Evolutionary conservation across 768 basidiomycete genomes (phyloP).

Genomic region (Boletus rubescentipes): DNA sequence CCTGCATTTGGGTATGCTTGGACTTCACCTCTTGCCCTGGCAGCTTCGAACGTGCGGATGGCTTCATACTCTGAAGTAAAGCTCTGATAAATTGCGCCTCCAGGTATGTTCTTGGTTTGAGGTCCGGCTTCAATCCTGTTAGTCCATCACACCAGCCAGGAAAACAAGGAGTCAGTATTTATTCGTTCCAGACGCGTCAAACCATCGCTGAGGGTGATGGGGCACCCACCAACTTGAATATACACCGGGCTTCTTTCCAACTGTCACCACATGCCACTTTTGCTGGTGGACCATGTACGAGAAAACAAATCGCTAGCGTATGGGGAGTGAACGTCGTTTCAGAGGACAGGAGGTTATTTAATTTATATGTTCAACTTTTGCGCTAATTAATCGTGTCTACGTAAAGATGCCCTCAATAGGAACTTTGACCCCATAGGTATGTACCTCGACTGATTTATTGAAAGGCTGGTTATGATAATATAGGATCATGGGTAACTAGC

Average conservation of each 20-base stretch:
- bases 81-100: constrained; percentile 42
- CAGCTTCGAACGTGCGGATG: constrained; percentile 27
- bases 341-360: constrained; percentile 25
- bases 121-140: constrained; percentile 48
- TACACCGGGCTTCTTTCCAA: constrained; percentile 30
- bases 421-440: no score
- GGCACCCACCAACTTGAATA: constrained; percentile 28
- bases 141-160: constrained; percentile 5
- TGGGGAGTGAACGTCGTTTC: not conserved
- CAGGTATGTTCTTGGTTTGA: constrained; percentile 43
- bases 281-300: constrained; percentile 16
- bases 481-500: constrained; percentile 8
- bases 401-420: constrained; percentile 9
- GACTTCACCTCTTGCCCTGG: constrained; percentile 30
- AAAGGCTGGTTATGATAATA: not conserved
- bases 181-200: constrained; percentile 18
- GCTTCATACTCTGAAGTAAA: constrained; percentile 47
- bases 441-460: not conserved
- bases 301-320: not conserved
- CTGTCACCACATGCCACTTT: constrained; percentile 31
- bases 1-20: constrained; percentile 8
- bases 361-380: constrained; percentile 23
- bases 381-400: constrained; percentile 10
- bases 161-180: constrained; percentile 24
- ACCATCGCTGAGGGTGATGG: not conserved